Conservation (phyloP, 129 eudicot species). For the Tanacetum coccineum region DNA sequence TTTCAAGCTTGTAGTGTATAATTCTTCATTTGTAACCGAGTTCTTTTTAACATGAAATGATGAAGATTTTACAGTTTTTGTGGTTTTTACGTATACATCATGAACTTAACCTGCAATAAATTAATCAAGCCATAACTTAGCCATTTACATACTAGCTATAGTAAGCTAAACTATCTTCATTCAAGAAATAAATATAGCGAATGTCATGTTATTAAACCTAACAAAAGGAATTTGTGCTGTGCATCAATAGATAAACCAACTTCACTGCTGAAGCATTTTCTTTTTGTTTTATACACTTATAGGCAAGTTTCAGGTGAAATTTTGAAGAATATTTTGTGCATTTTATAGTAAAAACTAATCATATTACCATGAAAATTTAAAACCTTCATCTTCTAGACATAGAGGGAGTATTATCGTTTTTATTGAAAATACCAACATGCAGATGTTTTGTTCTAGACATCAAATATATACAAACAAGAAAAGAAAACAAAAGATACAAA, state of each 20-base stretch:
- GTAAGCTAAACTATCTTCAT: no score
- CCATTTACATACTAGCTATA: no score
- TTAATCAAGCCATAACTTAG: background rate
- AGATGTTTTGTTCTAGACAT: no score
- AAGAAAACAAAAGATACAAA: background rate
- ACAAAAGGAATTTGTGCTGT: background rate
- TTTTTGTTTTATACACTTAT: no score
- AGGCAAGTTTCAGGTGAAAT: no score
- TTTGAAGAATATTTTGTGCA: no score
- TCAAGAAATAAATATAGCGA: background rate
- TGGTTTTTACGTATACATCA: background rate
- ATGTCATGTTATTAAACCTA: background rate
- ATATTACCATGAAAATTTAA: no score
- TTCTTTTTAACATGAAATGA: slow-evolving; percentile 9
- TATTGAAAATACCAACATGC: no score
- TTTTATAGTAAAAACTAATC: no score
- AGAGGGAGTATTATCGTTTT: no score
- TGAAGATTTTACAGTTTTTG: slow-evolving; percentile 7
- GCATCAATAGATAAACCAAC: background rate
- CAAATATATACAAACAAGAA: background rate
- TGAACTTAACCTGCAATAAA: background rate
- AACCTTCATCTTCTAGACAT: no score
- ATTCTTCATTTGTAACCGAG: background rate
- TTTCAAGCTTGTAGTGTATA: slow-evolving; percentile 16
- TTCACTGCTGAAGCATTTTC: no score